phyloP scores from a whole-genome alignment of 2,329 filamentous ascomycete species.

The Fusarium avenaceum region DNA sequence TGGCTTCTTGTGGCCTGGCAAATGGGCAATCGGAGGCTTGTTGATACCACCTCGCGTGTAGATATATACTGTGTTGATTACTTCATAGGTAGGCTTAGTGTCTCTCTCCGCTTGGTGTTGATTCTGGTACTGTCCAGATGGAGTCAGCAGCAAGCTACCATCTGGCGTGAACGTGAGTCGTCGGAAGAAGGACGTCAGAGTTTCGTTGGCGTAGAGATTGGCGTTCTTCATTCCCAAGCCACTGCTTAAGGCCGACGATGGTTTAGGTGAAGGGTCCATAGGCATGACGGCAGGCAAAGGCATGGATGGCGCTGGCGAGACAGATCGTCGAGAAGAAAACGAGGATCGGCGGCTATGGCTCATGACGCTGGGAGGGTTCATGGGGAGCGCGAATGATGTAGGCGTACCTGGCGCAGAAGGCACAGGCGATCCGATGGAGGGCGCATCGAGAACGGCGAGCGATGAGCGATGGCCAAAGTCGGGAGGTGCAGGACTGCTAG shows the following conservation, averaged over 20 bases:
- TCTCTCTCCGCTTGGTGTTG: constrained; percentile 76
- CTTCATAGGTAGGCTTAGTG: constrained; percentile 81
- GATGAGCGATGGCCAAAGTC: constrained; percentile 79
- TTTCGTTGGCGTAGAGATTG: constrained; percentile 95
- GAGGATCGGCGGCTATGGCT: constrained; percentile 96
- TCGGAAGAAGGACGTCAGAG: constrained; percentile 95
- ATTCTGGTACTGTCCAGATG: constrained; percentile 94
- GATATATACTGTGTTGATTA: constrained; percentile 98
- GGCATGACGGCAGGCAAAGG: constrained; percentile 96
- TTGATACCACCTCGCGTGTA: constrained; percentile 97
- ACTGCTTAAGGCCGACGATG: constrained; percentile 65
- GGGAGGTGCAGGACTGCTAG: constrained; percentile 90
- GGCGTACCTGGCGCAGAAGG: constrained; percentile 95
- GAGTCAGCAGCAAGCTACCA: constrained; percentile 92
- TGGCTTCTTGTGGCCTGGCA: constrained; percentile 97
- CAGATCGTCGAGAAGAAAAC: constrained; percentile 88
- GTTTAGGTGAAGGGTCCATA: constrained; percentile 88
- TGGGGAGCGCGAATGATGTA: constrained; percentile 86
- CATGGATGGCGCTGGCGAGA: constrained; percentile 92
- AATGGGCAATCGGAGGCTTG: constrained; percentile 92
- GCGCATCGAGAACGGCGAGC: constrained; percentile 67
- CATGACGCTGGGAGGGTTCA: constrained; percentile 92
- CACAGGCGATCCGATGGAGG: constrained; percentile 80
- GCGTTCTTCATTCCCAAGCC: constrained; percentile 82
- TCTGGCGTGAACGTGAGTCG: constrained; percentile 95